A percentile compares a stretch with the other conserved stretches of the same genome.
Conservation (phyloP, 2,329 filamentous ascomycete genomes). For the Endoconidiophora laricicola region DNA sequence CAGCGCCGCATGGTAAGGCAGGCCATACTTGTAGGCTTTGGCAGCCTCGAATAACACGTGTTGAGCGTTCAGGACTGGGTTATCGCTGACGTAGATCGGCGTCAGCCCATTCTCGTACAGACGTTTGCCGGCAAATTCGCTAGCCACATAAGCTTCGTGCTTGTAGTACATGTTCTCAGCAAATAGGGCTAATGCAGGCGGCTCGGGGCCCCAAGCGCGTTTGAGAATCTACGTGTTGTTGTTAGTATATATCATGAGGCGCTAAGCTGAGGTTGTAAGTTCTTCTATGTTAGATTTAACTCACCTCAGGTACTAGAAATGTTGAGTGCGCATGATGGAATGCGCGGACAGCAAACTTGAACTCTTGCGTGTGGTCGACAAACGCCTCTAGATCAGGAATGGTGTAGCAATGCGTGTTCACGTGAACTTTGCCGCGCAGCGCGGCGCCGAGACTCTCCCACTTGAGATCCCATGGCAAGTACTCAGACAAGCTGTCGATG, state of each 20-base stretch:
- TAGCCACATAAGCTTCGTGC: slow-evolving; percentile 46
- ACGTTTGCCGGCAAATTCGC: slow-evolving; percentile 48
- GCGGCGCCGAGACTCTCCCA: slow-evolving; percentile 49
- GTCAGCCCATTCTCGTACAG: slow-evolving; percentile 49
- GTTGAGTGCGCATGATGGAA: slow-evolving; percentile 58
- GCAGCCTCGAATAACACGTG: slow-evolving; percentile 51
- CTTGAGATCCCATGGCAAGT: slow-evolving; percentile 43
- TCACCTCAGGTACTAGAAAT: slow-evolving; percentile 45
- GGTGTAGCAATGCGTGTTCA: slow-evolving; percentile 59
- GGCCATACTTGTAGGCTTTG: slow-evolving; percentile 41
- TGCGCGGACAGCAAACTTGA: slow-evolving; percentile 46
- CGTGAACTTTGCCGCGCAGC: slow-evolving; percentile 47
- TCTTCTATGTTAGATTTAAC: slow-evolving; percentile 9
- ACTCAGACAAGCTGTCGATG: slow-evolving; percentile 32
- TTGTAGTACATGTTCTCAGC: slow-evolving; percentile 62
- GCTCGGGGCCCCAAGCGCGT: slow-evolving; percentile 34
- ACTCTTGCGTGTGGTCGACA: slow-evolving; percentile 55
- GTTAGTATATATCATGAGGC: not conserved
- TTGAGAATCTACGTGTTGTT: slow-evolving; percentile 30
- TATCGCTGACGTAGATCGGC: slow-evolving; percentile 53
- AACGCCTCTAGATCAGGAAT: slow-evolving; percentile 53
- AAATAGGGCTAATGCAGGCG: slow-evolving; percentile 46
- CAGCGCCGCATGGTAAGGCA: slow-evolving; percentile 43
- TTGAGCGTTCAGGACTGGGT: slow-evolving; percentile 53
- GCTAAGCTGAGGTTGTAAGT: not conserved